phyloP scores from a whole-genome alignment of 345 rosid species.

The Limnanthes douglasii region DNA sequence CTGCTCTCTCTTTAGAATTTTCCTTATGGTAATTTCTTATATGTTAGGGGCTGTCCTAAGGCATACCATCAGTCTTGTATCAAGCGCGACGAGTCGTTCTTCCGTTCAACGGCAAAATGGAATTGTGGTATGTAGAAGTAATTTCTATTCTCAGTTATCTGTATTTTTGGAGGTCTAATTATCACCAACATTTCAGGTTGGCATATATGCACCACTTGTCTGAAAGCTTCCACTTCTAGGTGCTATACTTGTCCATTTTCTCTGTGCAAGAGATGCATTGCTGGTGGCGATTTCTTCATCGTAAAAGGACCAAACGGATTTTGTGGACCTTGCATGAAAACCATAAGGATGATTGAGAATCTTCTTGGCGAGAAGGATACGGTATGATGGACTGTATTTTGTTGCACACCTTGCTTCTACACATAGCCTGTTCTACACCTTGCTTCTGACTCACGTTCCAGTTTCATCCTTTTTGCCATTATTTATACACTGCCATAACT shows the following conservation, averaged over 20 bases:
- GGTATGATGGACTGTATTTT: constrained; percentile 5
- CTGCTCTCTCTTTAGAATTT: constrained; percentile 1
- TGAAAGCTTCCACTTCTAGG: constrained; percentile 67
- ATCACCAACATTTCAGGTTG: constrained; percentile 53
- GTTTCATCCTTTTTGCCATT: too few relatives aligned
- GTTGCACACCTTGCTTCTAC: too few relatives aligned
- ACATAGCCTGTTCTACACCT: too few relatives aligned
- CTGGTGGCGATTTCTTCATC: constrained; percentile 67
- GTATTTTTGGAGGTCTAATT: constrained; percentile 1
- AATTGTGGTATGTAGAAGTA: constrained; percentile 62
- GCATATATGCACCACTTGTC: constrained; percentile 89
- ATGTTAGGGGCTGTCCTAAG: constrained; percentile 87
- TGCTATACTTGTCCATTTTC: constrained; percentile 98
- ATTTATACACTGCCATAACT: too few relatives aligned
- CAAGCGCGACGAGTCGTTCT: constrained; percentile 80
- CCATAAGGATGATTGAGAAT: constrained; percentile 80
- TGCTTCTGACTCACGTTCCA: too few relatives aligned
- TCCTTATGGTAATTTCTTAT: constrained; percentile 8
- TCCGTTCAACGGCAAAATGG: constrained; percentile 81
- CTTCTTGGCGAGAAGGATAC: constrained; percentile 9
- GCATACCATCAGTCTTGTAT: constrained; percentile 96
- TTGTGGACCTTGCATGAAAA: constrained; percentile 84
- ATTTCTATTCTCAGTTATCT: constrained; percentile 5
- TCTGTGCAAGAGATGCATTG: constrained; percentile 81
- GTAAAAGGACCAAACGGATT: constrained; percentile 82